Conservation (phyloP, 2,329 filamentous ascomycete genomes). For the Stemphylium beticola region DNA sequence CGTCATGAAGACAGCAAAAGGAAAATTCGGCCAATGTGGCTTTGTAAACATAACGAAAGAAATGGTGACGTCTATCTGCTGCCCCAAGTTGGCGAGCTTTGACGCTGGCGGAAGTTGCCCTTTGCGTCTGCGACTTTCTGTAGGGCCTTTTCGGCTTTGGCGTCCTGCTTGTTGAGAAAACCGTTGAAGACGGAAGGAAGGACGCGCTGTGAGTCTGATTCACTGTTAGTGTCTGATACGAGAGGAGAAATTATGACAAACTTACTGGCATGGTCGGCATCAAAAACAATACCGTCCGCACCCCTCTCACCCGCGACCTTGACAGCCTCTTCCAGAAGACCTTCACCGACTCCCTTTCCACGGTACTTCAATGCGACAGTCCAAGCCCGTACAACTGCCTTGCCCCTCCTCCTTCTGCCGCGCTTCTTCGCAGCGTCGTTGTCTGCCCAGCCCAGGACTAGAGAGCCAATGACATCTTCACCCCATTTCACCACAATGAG, state of each 20-base stretch:
- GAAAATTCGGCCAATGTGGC: conserved; percentile 14
- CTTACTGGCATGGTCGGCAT: conserved; percentile 77
- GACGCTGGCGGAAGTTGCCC: conserved; percentile 48
- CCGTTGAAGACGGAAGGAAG: conserved; percentile 45
- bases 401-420: conserved; percentile 62
- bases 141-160: conserved; percentile 43
- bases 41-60: background rate
- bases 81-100: conserved; percentile 47
- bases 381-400: conserved; percentile 80
- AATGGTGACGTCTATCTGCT: conserved; percentile 33
- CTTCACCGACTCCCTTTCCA: conserved; percentile 72
- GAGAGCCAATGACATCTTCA: conserved; percentile 70
- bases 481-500: conserved; percentile 71
- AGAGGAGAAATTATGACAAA: conserved; percentile 19
- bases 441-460: conserved; percentile 71
- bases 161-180: conserved; percentile 44
- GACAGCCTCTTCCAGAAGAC: conserved; percentile 76
- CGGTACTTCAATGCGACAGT: conserved; percentile 75
- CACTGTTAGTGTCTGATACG: conserved; percentile 17
- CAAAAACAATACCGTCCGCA: conserved; percentile 75
- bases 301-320: conserved; percentile 70
- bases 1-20: conserved; percentile 14
- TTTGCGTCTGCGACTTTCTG: conserved; percentile 49
- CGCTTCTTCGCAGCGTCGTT: conserved; percentile 53
- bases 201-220: conserved; percentile 42